phyloP scores from a whole-genome alignment of 2,329 filamentous ascomycete genomes.

The Fonsecaea multimorphosa region DNA sequence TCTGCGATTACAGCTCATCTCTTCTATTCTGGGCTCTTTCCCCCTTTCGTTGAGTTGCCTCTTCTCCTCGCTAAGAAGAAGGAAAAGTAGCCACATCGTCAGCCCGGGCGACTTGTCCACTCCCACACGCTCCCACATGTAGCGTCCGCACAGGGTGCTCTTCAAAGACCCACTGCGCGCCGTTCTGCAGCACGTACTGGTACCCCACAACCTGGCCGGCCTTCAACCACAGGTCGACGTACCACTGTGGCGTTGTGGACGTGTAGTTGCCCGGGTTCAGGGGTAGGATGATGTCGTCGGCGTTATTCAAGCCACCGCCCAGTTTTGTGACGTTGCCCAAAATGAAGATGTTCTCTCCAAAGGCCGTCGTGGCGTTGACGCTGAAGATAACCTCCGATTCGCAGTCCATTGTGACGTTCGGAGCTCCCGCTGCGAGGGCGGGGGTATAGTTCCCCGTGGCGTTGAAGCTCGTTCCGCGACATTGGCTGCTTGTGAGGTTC shows the following conservation, averaged over 20 bases:
- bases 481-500: constrained; percentile 28
- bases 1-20: not conserved
- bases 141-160: constrained; percentile 14
- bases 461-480: constrained; percentile 33
- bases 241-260: constrained; percentile 55
- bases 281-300: constrained; percentile 23
- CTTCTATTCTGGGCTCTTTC: not conserved
- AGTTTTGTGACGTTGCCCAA: constrained; percentile 65
- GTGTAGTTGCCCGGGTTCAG: constrained; percentile 32
- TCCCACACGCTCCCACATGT: constrained; percentile 21
- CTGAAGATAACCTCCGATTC: constrained; percentile 34
- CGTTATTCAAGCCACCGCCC: constrained; percentile 47
- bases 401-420: constrained; percentile 28
- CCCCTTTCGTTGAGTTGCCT: not conserved
- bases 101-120: constrained; percentile 15
- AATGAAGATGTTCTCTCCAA: constrained; percentile 68
- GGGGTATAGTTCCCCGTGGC: constrained; percentile 37
- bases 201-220: constrained; percentile 67
- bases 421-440: constrained; percentile 32
- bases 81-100: constrained; percentile 23
- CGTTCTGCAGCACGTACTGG: constrained; percentile 69
- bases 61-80: constrained; percentile 14
- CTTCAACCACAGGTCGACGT: constrained; percentile 59
- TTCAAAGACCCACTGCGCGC: constrained; percentile 50
- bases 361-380: constrained; percentile 27